Conservation (phyloP, 1,284 basidiomycete species). For the Fomitiporia mediterranea region DNA sequence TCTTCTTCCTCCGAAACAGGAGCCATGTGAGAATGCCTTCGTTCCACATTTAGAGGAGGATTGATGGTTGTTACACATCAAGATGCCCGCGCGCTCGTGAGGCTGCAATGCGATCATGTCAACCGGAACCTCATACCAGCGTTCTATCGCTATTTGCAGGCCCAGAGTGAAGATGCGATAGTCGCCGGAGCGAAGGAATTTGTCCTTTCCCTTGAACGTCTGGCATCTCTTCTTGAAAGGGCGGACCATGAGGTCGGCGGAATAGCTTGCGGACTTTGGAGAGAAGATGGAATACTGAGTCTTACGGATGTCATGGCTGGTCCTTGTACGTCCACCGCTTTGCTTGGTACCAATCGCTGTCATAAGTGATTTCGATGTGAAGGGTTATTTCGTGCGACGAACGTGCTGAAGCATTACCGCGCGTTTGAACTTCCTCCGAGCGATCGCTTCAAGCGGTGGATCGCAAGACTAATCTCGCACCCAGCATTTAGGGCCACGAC, state of each 20-base stretch:
- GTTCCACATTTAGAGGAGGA: neutral
- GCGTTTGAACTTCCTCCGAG: conserved; percentile 53
- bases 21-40: conserved; percentile 49
- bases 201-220: conserved; percentile 45
- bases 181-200: conserved; percentile 56
- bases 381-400: conserved; percentile 66
- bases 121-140: conserved; percentile 63
- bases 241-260: conserved; percentile 40
- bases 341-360: neutral
- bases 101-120: conserved; percentile 66
- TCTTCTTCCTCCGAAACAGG: conserved; percentile 51
- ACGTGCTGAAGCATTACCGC: conserved; percentile 66
- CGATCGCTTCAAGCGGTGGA: conserved; percentile 48
- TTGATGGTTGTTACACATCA: conserved; percentile 9
- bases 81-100: conserved; percentile 64
- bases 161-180: conserved; percentile 59
- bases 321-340: conserved; percentile 54
- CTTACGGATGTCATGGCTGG: conserved; percentile 67
- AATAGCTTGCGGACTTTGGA: conserved; percentile 50
- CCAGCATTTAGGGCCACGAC: conserved; percentile 66
- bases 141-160: conserved; percentile 77
- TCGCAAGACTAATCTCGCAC: conserved; percentile 52
- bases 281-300: conserved; percentile 50
- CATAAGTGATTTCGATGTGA: neutral
- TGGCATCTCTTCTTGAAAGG: conserved; percentile 56